Base-by-base conservation (phyloP, 306 rosid species). In the Sphenostylis stenocarpa region DNA sequence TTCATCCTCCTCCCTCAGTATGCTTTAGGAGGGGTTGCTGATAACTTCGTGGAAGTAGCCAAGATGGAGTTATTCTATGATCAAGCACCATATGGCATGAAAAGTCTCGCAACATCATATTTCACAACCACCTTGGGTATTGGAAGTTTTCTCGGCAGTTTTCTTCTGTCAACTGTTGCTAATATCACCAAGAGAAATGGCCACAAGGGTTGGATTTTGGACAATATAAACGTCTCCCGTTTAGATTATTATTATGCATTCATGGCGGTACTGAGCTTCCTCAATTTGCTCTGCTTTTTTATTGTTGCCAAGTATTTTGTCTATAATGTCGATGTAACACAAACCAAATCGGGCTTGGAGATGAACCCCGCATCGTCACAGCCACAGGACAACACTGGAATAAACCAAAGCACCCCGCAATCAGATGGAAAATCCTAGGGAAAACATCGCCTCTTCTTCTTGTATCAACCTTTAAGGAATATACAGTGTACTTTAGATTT, bases 21-120 rank as follows among this genome's bases (percentile, higher is more conserved):
- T 80, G 93, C 91, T 10, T 61, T 94, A 70, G 49, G 74, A 4
- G 97, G 98, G 5, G 58, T 91, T 38, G 89, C 94, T 13, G 96
- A 94, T 51, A 83, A 87, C 64, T 88, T 88, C 1, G 87, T 80
- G 1, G 98, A 94, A 76, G 78, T 86, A 1, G 96, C 97, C 1
- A 94, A 87, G 88, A 9, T 91, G 1, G 98, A 94, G 82, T 79
- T 91, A 19, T 94, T 94, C 83, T 94, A 91, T 28, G 96, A 90
- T 73, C 98, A 94, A 69, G 96, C 97, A 11, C 98, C 98, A 4
- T 79, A 85, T 52, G 83, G 86, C 70, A 87, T 88, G 94, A 91
- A 94, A 57, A 94, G 97, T 65, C 82, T 94, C 4, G 98, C 97
- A 26, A 87, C 93, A 13, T 81, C 96, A 9, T 94, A 84, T 74